Conservation (phyloP, 495 filamentous ascomycete species). For the Monascus purpureus region DNA sequence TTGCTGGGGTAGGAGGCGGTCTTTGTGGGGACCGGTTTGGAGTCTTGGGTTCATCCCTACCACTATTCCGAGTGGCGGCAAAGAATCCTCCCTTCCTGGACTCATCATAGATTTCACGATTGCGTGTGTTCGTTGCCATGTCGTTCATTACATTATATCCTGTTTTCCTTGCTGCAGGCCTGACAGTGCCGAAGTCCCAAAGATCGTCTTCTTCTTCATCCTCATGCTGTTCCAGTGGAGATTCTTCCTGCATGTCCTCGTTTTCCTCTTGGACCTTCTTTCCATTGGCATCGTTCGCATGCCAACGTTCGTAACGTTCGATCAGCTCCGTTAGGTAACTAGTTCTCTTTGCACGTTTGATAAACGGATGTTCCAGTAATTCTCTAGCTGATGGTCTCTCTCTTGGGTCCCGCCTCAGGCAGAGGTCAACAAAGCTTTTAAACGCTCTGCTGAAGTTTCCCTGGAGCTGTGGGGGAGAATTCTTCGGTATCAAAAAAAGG, state of each 20-base stretch:
- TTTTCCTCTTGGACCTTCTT: constrained; percentile 48
- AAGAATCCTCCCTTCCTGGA: constrained; percentile 26
- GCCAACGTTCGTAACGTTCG: constrained; percentile 77
- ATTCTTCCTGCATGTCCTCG: constrained; percentile 33
- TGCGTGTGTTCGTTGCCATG: constrained; percentile 52
- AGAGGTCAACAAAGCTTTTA: constrained; percentile 87
- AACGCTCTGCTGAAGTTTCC: constrained; percentile 82
- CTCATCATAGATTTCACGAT: constrained; percentile 26
- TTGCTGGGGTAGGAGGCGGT: constrained; percentile 10
- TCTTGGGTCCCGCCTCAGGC: constrained; percentile 73
- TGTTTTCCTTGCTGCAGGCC: constrained; percentile 45
- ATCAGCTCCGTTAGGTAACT: constrained; percentile 87
- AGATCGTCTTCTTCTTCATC: constrained; percentile 57
- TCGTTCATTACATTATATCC: constrained; percentile 59
- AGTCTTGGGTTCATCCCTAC: background rate
- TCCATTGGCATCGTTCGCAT: constrained; percentile 43
- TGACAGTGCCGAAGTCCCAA: constrained; percentile 92
- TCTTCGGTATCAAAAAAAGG: constrained; percentile 91
- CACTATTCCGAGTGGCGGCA: constrained; percentile 1
- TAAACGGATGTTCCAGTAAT: constrained; percentile 77
- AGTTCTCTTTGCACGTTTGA: constrained; percentile 78
- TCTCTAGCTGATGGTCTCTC: constrained; percentile 81
- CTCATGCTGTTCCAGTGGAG: constrained; percentile 11
- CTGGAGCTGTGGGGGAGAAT: constrained; percentile 66
- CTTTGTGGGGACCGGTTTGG: constrained; percentile 6